phyloP scores from a whole-genome alignment of 1,284 basidiomycete species.

The Takashimella tepidaria region DNA sequence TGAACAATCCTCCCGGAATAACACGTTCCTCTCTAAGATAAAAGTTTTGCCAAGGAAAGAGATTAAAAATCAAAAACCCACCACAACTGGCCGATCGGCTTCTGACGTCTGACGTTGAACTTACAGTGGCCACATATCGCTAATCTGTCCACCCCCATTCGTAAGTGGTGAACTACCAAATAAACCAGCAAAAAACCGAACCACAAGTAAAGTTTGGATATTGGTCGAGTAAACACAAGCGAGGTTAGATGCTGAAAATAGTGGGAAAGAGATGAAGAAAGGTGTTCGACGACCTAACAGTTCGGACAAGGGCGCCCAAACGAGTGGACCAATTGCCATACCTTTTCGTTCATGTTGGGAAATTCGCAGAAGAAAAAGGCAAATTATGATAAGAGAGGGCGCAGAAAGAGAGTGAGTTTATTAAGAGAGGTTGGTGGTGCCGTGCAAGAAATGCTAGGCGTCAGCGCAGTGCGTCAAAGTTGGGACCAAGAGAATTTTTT shows the following conservation, averaged over 20 bases:
- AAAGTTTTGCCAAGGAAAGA: too few relatives aligned
- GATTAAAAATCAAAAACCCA: too few relatives aligned
- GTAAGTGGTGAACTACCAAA: constrained; percentile 63
- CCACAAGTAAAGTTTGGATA: constrained; percentile 58
- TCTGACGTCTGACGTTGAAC: too few relatives aligned
- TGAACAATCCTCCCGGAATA: constrained; percentile 57
- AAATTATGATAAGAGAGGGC: too few relatives aligned
- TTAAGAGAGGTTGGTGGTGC: too few relatives aligned
- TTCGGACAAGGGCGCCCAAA: constrained; percentile 57
- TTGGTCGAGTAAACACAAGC: constrained; percentile 61
- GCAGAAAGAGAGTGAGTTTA: too few relatives aligned
- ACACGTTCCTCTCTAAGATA: constrained; percentile 22
- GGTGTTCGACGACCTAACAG: constrained; percentile 54
- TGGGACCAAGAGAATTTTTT: too few relatives aligned
- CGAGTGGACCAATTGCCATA: constrained; percentile 46
- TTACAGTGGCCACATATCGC: constrained; percentile 60
- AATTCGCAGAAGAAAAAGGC: too few relatives aligned
- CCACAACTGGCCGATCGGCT: too few relatives aligned
- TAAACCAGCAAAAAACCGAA: constrained; percentile 61
- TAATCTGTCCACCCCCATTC: constrained; percentile 58
- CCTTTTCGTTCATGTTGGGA: too few relatives aligned
- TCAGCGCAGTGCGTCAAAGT: too few relatives aligned
- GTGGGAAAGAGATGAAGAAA: constrained; percentile 50
- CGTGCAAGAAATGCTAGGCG: too few relatives aligned
- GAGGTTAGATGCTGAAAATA: constrained; percentile 52